phyloP scores from a whole-genome alignment of 495 filamentous ascomycete species.

The Astrothelium macrocarpum region DNA sequence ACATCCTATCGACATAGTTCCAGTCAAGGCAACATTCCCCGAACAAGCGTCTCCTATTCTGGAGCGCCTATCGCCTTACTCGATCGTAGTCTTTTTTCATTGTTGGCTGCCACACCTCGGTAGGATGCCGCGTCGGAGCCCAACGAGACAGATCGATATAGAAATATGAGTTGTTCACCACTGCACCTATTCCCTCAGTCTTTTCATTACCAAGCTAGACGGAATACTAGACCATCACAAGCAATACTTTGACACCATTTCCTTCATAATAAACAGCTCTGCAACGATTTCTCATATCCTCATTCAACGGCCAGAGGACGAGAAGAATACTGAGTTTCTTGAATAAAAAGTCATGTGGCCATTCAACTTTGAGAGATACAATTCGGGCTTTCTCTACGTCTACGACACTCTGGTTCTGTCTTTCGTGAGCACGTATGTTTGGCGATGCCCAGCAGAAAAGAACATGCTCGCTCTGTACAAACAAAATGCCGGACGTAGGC shows the following conservation, averaged over 20 bases:
- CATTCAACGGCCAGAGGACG: not conserved
- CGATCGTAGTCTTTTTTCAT: too few species aligned
- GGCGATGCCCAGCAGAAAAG: conserved; percentile 27
- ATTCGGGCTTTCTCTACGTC: conserved; percentile 6
- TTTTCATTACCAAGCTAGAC: too few species aligned
- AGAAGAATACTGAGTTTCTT: not conserved
- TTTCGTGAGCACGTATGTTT: conserved; percentile 27
- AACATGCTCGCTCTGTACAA: conserved; percentile 34
- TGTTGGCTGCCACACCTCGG: too few species aligned
- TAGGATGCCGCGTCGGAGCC: too few species aligned
- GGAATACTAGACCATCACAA: not conserved
- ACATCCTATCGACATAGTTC: too few species aligned
- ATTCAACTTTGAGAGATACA: conserved; percentile 1
- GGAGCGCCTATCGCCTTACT: too few species aligned
- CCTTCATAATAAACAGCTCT: too few species aligned
- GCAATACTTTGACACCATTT: too few species aligned
- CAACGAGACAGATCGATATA: not conserved
- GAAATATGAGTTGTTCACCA: too few species aligned
- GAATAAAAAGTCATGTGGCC: not conserved
- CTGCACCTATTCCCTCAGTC: too few species aligned
- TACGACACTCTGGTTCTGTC: conserved; percentile 32
- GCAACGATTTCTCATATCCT: not conserved
- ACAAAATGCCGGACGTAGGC: conserved; percentile 24
- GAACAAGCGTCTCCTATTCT: too few species aligned
- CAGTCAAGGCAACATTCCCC: too few species aligned